Conservation (phyloP, 1,284 basidiomycete genomes). For the Microbotryum saponariae region DNA sequence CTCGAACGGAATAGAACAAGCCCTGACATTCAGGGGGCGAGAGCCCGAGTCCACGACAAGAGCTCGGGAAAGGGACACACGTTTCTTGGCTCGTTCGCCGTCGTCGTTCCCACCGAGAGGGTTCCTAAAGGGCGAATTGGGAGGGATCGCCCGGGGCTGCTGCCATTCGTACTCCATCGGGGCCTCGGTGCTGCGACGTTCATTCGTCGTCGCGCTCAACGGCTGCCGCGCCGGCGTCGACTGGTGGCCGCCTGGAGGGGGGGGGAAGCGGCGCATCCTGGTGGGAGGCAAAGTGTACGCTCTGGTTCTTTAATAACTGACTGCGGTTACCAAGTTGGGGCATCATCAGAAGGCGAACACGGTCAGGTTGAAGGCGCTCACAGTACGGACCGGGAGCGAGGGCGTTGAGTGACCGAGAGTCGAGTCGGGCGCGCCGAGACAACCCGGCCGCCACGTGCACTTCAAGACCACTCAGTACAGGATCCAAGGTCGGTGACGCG, state of each 20-base stretch:
- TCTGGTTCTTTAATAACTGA: background rate
- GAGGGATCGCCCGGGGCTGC: slow-evolving; percentile 16
- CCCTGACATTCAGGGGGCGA: no score
- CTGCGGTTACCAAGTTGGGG: no score
- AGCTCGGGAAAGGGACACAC: slow-evolving; percentile 4
- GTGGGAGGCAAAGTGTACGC: background rate
- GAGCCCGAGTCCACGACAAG: no score
- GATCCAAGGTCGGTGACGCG: no score
- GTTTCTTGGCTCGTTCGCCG: slow-evolving; percentile 22
- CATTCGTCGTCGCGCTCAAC: slow-evolving; percentile 1
- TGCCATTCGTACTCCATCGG: slow-evolving; percentile 33
- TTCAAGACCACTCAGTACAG: no score
- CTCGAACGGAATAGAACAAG: no score
- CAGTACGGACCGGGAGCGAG: no score
- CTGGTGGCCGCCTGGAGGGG: slow-evolving; percentile 8
- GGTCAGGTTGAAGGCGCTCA: no score
- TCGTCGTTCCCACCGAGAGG: background rate
- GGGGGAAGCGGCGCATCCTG: slow-evolving; percentile 25
- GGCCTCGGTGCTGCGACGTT: slow-evolving; percentile 18
- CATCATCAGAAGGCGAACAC: no score
- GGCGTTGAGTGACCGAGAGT: no score
- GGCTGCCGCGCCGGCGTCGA: background rate
- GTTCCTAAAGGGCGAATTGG: slow-evolving; percentile 6
- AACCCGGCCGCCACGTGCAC: no score
- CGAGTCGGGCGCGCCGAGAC: no score